These are phyloP conservation scores for Mucor indicus DNA, from an alignment of 371 early-diverging fungal genomes.

Conservation along the genomic window DNA sequence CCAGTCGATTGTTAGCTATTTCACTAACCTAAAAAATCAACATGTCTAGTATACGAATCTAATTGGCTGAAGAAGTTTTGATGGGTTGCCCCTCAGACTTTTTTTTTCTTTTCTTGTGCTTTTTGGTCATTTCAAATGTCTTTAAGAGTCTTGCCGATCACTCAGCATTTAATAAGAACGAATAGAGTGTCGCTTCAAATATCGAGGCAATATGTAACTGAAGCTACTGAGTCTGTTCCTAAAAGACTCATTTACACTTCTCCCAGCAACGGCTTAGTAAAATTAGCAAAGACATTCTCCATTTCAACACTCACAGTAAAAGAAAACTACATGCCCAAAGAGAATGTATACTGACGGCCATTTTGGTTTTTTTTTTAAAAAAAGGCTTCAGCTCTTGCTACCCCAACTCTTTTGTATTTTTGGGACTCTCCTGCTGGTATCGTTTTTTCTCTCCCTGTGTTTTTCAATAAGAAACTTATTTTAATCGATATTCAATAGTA, in stretches of 20 bases:
- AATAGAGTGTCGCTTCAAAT: no score
- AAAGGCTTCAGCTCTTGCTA: conserved; percentile 37
- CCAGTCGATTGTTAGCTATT: no score
- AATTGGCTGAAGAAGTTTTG: no score
- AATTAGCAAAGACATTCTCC: conserved; percentile 41
- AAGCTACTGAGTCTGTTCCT: neutral
- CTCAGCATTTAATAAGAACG: no score
- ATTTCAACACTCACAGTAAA: conserved; percentile 39
- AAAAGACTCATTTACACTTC: conserved; percentile 33
- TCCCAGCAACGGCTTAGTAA: conserved; percentile 30
- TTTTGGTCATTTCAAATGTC: no score
- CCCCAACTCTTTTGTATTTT: conserved; percentile 40
- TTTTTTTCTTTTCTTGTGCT: no score
- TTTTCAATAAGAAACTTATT: no score
- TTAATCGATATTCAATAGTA: conserved; percentile 19
- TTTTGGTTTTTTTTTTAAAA: neutral
- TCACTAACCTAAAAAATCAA: no score
- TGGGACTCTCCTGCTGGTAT: conserved; percentile 47
- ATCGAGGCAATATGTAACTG: neutral
- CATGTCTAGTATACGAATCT: no score
- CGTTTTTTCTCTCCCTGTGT: neutral
- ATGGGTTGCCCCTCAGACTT: no score
- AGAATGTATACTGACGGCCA: neutral
- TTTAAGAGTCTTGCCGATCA: no score
- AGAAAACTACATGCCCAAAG: neutral